Conservation (phyloP, 306 rosid genomes). For the Dryas alaskensis region DNA sequence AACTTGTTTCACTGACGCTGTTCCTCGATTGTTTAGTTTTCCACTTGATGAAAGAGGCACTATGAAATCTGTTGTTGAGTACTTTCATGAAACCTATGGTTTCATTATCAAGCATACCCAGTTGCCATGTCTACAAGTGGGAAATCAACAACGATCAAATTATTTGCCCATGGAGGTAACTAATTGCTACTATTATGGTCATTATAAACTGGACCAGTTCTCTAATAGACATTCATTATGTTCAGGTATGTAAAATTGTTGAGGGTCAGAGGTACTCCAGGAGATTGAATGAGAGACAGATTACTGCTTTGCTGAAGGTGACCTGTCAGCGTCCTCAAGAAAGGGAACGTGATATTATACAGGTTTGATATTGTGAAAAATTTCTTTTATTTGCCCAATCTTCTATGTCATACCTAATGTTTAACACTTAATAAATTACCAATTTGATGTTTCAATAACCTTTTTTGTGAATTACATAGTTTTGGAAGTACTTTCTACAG, state of each 20-base stretch:
- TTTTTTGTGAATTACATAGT: too few species aligned
- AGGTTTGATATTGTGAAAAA: conserved; percentile 41
- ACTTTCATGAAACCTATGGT: conserved; percentile 81
- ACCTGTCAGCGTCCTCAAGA: conserved; percentile 93
- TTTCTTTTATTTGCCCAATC: neutral
- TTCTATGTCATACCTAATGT: neutral
- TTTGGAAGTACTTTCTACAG: too few species aligned
- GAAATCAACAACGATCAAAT: conserved; percentile 84
- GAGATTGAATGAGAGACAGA: conserved; percentile 79
- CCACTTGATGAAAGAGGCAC: conserved; percentile 94
- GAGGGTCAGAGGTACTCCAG: conserved; percentile 92
- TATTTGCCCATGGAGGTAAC: conserved; percentile 97
- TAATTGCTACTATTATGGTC: neutral
- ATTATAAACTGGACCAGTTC: neutral
- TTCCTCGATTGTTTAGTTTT: conserved; percentile 47
- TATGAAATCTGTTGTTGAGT: conserved; percentile 86
- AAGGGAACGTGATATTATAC: conserved; percentile 77
- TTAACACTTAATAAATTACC: too few species aligned
- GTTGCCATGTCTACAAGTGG: conserved; percentile 97
- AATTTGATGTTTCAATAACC: too few species aligned
- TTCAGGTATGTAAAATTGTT: conserved; percentile 92
- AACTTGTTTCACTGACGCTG: conserved; percentile 14
- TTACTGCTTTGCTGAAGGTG: conserved; percentile 80
- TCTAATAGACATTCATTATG: conserved; percentile 19
- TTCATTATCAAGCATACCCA: conserved; percentile 77